phyloP scores from a whole-genome alignment of 2,329 filamentous ascomycete genomes.

The Bipolaris victoriae region DNA sequence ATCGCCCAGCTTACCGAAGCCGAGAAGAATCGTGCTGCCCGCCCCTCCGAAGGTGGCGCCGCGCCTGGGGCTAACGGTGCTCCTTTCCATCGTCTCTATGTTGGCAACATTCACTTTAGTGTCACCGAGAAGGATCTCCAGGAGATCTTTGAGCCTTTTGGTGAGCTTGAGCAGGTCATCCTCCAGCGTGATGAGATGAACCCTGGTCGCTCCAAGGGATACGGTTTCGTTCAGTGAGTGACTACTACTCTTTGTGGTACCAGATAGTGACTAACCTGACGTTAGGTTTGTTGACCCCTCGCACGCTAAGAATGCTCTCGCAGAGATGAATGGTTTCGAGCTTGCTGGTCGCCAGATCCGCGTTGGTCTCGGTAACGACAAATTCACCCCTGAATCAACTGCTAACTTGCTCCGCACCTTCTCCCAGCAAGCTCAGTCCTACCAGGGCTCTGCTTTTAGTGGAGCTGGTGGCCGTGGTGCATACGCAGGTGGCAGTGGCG shows the following conservation, averaged over 20 bases:
- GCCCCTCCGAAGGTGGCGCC: constrained; percentile 66
- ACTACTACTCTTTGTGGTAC: background rate
- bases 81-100: constrained; percentile 96
- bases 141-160: constrained; percentile 97
- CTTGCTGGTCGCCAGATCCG: constrained; percentile 96
- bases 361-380: constrained; percentile 99
- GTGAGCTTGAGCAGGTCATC: constrained; percentile 96
- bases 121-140: constrained; percentile 95
- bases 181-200: constrained; percentile 93
- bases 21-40: constrained; percentile 97
- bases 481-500: constrained; percentile 72
- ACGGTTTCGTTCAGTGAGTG: constrained; percentile 97
- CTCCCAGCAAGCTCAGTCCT: constrained; percentile 67
- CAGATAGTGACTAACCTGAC: constrained; percentile 21
- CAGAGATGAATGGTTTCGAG: constrained; percentile 99
- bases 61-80: constrained; percentile 78
- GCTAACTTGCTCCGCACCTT: constrained; percentile 91
- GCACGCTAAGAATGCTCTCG: constrained; percentile 90
- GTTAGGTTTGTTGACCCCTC: constrained; percentile 87
- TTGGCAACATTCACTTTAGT: constrained; percentile 99
- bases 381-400: constrained; percentile 97
- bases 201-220: constrained; percentile 67
- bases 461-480: constrained; percentile 86
- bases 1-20: constrained; percentile 98
- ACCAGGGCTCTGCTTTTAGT: constrained; percentile 89